Evolutionary conservation across 345 rosid species (phyloP).

Genomic region (Cardamine occulta): DNA sequence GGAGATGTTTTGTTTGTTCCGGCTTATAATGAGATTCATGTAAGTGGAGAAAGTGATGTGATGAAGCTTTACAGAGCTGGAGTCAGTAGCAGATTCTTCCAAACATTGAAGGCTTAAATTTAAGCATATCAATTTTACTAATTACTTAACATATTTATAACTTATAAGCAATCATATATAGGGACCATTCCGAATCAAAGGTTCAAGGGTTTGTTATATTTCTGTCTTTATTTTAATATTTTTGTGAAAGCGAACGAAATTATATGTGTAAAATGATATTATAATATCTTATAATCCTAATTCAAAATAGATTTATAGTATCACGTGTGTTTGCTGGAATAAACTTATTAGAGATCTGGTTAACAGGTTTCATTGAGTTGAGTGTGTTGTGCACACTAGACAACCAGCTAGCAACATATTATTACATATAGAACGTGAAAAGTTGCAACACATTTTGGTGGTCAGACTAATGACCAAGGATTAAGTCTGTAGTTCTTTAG

Average conservation of each 20-base stretch:
- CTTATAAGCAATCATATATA: not conserved
- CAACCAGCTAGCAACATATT: too few relatives aligned
- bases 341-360: too few relatives aligned
- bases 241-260: not conserved
- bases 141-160: not conserved
- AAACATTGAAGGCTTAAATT: slow-evolving; percentile 29
- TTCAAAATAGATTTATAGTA: not conserved
- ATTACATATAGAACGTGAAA: too few relatives aligned
- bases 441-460: too few relatives aligned
- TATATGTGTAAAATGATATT: not conserved
- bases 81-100: slow-evolving; percentile 70
- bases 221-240: not conserved
- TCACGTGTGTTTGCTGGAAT: too few relatives aligned
- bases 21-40: slow-evolving; percentile 55
- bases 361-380: too few relatives aligned
- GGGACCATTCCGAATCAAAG: not conserved
- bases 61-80: slow-evolving; percentile 86
- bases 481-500: too few relatives aligned
- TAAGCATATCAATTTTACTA: not conserved
- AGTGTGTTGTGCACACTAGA: too few relatives aligned
- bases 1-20: slow-evolving; percentile 92
- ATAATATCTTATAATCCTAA: not conserved
- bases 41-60: slow-evolving; percentile 54
- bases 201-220: not conserved
- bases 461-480: too few relatives aligned